These are phyloP conservation scores for Bruguiera sexangula DNA, from an alignment of 345 rosid species.

Conservation along the genomic window DNA sequence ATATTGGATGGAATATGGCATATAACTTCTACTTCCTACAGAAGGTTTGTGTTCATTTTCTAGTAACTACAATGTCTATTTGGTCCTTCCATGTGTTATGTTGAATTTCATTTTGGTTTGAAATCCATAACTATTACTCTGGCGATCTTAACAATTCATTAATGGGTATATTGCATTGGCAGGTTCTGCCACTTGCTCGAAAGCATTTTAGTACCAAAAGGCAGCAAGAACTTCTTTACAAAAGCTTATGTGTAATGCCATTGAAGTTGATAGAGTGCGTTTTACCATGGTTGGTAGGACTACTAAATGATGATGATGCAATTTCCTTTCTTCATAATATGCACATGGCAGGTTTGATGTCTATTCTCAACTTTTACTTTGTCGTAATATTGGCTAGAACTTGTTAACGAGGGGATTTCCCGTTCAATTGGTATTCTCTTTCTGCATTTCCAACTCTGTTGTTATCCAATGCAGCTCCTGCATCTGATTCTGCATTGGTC, in stretches of 20 bases:
- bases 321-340: slow-evolving; percentile 51
- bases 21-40: slow-evolving; percentile 6
- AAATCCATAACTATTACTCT: background rate
- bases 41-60: slow-evolving; percentile 3
- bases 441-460: slow-evolving; percentile 17
- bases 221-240: slow-evolving; percentile 60
- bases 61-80: slow-evolving; percentile 4
- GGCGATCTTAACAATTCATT: background rate
- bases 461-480: slow-evolving; percentile 45
- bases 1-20: background rate
- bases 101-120: background rate
- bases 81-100: background rate
- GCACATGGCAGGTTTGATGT: slow-evolving; percentile 46
- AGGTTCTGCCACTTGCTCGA: slow-evolving; percentile 67
- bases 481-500: slow-evolving; percentile 52
- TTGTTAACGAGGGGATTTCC: background rate
- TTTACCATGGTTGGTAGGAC: slow-evolving; percentile 56
- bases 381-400: background rate
- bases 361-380: slow-evolving; percentile 9
- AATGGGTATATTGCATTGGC: slow-evolving; percentile 11
- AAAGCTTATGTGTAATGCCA: slow-evolving; percentile 61
- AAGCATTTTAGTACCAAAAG: slow-evolving; percentile 49
- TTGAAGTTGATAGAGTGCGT: slow-evolving; percentile 55
- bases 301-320: slow-evolving; percentile 49
- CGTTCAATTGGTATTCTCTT: slow-evolving; percentile 1